Conservation (phyloP, 1,284 basidiomycete species). For the Ceratorhiza oryzae-sativae region DNA sequence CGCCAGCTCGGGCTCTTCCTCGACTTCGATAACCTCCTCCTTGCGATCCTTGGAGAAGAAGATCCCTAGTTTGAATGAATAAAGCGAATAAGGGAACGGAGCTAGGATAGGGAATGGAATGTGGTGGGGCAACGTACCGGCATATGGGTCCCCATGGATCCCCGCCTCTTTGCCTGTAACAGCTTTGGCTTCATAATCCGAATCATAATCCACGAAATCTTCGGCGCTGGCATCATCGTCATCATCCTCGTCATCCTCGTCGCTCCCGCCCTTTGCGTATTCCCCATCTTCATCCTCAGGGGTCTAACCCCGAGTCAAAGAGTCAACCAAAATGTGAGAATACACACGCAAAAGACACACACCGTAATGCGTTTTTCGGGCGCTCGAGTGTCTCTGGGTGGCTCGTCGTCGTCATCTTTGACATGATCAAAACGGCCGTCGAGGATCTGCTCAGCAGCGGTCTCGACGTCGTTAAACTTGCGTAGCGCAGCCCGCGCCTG, state of each 20-base stretch:
- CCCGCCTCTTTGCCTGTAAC: conserved; percentile 53
- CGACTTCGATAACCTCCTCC: conserved; percentile 82
- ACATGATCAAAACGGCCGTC: conserved; percentile 81
- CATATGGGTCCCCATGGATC: conserved; percentile 75
- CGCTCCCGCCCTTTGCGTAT: conserved; percentile 54
- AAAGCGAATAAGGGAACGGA: conserved; percentile 22
- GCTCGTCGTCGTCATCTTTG: conserved; percentile 58
- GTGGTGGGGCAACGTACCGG: conserved; percentile 57
- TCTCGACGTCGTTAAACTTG: conserved; percentile 79
- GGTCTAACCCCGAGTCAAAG: conserved; percentile 55
- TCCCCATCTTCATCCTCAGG: conserved; percentile 55
- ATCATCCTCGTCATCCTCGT: conserved; percentile 54
- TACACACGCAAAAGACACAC: conserved; percentile 6
- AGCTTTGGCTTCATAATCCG: conserved; percentile 63
- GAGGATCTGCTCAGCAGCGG: conserved; percentile 85
- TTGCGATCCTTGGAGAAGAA: conserved; percentile 91
- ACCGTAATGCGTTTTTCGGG: conserved; percentile 20
- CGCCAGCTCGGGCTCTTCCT: conserved; percentile 72
- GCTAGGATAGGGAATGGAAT: neutral
- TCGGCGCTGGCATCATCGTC: conserved; percentile 47
- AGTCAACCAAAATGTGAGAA: conserved; percentile 11
- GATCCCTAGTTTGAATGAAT: conserved; percentile 61
- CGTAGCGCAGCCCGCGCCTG: conserved; percentile 81
- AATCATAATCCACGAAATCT: conserved; percentile 72
- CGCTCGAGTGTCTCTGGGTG: neutral